These are phyloP conservation scores for Encephalitozoon cuniculi DNA, from an alignment of 371 early-diverging fungal genomes.

Conservation along the genomic window DNA sequence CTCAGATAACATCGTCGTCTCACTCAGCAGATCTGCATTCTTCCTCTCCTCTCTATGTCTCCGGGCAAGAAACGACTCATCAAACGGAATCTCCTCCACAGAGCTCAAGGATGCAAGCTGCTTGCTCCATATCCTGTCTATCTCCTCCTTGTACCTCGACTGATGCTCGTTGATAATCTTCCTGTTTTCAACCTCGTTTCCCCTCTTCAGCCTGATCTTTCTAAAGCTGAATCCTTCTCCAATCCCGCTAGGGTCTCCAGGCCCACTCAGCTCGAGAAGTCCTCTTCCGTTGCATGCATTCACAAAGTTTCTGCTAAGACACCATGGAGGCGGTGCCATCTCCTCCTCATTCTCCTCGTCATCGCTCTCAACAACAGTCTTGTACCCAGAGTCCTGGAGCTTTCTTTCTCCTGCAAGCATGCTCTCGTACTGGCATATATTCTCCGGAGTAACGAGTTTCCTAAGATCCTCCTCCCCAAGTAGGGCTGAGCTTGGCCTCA, in stretches of 20 bases:
- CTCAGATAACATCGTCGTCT: neutral
- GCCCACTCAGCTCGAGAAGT: slow-evolving; percentile 59
- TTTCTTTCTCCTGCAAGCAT: slow-evolving; percentile 88
- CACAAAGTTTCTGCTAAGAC: slow-evolving; percentile 81
- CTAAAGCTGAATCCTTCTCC: slow-evolving; percentile 96
- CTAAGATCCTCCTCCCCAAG: slow-evolving; percentile 83
- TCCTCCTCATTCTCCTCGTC: slow-evolving; percentile 70
- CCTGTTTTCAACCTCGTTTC: slow-evolving; percentile 72
- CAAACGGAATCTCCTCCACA: slow-evolving; percentile 3
- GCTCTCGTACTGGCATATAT: slow-evolving; percentile 86
- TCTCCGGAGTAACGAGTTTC: slow-evolving; percentile 90
- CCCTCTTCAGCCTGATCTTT: slow-evolving; percentile 79
- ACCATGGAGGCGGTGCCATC: slow-evolving; percentile 88
- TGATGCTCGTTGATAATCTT: slow-evolving; percentile 74
- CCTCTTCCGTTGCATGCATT: slow-evolving; percentile 63
- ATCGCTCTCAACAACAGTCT: slow-evolving; percentile 60
- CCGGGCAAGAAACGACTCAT: neutral
- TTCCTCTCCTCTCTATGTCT: neutral
- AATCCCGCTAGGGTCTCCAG: slow-evolving; percentile 73
- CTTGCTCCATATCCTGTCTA: slow-evolving; percentile 75
- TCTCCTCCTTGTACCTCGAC: slow-evolving; percentile 78
- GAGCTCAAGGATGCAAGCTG: slow-evolving; percentile 66
- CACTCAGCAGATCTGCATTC: neutral
- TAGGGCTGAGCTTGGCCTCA: slow-evolving; percentile 70
- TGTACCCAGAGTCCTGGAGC: slow-evolving; percentile 80